phyloP scores from a whole-genome alignment of 129 eudicot genomes.

The carrot (Daucus carota) region DH1_v3.0 NC_030388.2:31330001-31330500 shows the following conservation, averaged over 20 bases:
- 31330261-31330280: constrained; percentile 64
- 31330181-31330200: constrained; percentile 48
- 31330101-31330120: not conserved
- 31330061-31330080: not conserved
- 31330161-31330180: constrained; percentile 8
- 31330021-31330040: not conserved
- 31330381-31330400: not conserved
- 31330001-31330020: not conserved
- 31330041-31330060: not conserved
- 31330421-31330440: not conserved
- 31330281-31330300: constrained; percentile 72
- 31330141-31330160: not conserved
- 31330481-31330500: not conserved
- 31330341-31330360: constrained; percentile 90
- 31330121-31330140: not conserved
- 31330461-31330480: not conserved
- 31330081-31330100: not conserved
- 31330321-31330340: constrained; percentile 76
- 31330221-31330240: constrained; percentile 52
- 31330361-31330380: not conserved
- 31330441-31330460: not conserved
- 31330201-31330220: constrained; percentile 45
- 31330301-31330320: constrained; percentile 71
- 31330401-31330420: not conserved
- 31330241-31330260: constrained; percentile 56